Percentiles rank a stretch among this genome's conserved stretches.
These are phyloP conservation scores for Bipolaris sorokiniana DNA, from an alignment of 2,329 filamentous ascomycete genomes.

Conservation along the genomic window DNA sequence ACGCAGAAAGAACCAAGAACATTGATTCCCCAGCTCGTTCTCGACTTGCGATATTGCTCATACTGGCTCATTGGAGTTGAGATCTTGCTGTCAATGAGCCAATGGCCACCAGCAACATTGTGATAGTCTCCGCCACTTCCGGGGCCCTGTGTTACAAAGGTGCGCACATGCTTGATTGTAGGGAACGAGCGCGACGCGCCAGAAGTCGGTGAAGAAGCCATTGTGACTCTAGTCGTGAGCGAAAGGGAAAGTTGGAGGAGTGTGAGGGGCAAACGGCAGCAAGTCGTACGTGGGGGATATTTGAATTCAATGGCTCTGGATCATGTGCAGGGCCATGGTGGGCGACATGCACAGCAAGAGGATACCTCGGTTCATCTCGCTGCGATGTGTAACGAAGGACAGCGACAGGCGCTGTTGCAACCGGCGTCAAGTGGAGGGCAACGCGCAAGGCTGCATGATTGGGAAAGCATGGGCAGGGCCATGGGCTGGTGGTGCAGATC, in stretches of 20 bases:
- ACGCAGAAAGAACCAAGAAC: slow-evolving; percentile 91
- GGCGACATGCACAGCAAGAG: slow-evolving; percentile 9
- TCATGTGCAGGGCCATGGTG: slow-evolving; percentile 16
- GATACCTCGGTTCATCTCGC: slow-evolving; percentile 42
- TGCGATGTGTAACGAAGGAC: slow-evolving; percentile 32
- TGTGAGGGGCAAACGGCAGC: slow-evolving; percentile 6
- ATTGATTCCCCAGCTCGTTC: slow-evolving; percentile 95
- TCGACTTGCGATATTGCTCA: slow-evolving; percentile 83
- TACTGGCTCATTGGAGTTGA: slow-evolving; percentile 91
- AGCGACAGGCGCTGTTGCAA: slow-evolving; percentile 17
- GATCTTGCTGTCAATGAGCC: slow-evolving; percentile 91
- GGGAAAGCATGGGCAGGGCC: slow-evolving; percentile 10
- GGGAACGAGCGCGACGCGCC: slow-evolving; percentile 64
- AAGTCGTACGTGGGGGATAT: slow-evolving; percentile 14
- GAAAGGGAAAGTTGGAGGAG: slow-evolving; percentile 3
- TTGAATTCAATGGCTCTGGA: slow-evolving; percentile 29
- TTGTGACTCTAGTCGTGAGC: slow-evolving; percentile 22
- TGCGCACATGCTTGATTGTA: slow-evolving; percentile 75
- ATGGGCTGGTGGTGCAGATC: slow-evolving; percentile 9
- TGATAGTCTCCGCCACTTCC: slow-evolving; percentile 72
- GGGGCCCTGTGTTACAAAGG: slow-evolving; percentile 72
- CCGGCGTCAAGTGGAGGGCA: slow-evolving; percentile 28
- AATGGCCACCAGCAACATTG: slow-evolving; percentile 77
- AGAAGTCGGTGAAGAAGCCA: slow-evolving; percentile 34
- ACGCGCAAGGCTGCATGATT: slow-evolving; percentile 15